Evolutionary conservation across 805 yeast genomes (phyloP), one percentile per base, ranked within the genome.

Genomic region (Barnettozyma californica): DNA sequence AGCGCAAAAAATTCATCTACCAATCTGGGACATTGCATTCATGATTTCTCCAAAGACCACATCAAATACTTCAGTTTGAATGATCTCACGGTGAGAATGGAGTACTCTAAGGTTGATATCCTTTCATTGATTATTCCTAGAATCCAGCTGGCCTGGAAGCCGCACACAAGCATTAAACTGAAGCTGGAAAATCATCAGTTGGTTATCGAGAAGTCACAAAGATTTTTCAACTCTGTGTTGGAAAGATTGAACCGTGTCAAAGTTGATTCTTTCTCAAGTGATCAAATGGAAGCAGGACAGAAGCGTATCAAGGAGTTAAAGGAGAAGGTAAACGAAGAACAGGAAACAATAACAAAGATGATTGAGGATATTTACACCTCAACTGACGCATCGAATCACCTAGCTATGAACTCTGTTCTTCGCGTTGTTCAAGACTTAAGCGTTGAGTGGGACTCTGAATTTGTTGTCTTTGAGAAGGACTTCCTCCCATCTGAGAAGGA

Each of bases 401-500:
- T 92, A 41, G 75, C 81, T 11, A 66, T 94, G 55, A 94, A 95
- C 59, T 68, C 77, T 0, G 76, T 86, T 2, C 67, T 90, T 25
- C 71, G 92, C 56, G 76, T 76, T 33, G 71, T 92, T 16, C 97
- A 92, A 59, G 90, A 85, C 48, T 68, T 83, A 26, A 91, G 95
- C 3, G 90, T 88, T 20, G 77, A 73, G 37, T 94, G 98, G 98
- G 96, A 92, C 65, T 58, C 67, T 20, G 95, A 84, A 49, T 90
- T 94, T 58, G 75, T 80, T 34, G 85, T 80, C 8, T 92, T 94
- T 68, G 97, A 87, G 51, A 75, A 76, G 40, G 74, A 75, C 19
- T 94, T 77, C 61, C 75, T 92, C 51, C 98, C 98, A 1, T 81
- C 95, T 9, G 98, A 94, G 64, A 87, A 84, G 59, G 99, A 94